A percentile compares a stretch with the other conserved stretches of the same genome.
Conservation (phyloP, 805 yeast genomes). For the Schwanniomyces sp. region DNA sequence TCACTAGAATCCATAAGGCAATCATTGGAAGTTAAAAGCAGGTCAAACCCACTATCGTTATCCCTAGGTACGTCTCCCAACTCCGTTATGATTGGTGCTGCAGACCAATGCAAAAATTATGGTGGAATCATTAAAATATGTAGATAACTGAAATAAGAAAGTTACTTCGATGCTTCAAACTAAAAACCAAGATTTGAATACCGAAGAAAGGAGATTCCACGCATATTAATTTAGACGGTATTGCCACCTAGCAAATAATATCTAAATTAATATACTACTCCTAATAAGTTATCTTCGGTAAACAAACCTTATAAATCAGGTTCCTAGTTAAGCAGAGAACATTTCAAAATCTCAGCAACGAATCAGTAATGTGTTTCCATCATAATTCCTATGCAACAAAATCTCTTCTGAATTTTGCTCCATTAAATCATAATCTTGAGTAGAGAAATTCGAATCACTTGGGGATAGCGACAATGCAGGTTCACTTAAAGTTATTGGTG, state of each 20-base stretch:
- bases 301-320: neutral
- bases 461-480: conserved; percentile 1
- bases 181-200: neutral
- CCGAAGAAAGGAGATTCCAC: conserved; percentile 15
- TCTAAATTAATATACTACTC: conserved; percentile 21
- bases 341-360: conserved; percentile 7
- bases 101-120: conserved; percentile 24
- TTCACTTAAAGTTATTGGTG: conserved; percentile 8
- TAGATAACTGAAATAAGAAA: conserved; percentile 8
- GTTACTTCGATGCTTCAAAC: conserved; percentile 37
- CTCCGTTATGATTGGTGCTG: conserved; percentile 40
- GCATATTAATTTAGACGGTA: conserved; percentile 19
- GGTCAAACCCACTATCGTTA: conserved; percentile 10
- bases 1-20: neutral
- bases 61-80: conserved; percentile 17
- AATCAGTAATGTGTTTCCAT: conserved; percentile 4
- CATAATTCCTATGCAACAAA: conserved; percentile 24
- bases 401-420: conserved; percentile 50
- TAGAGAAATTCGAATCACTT: conserved; percentile 7
- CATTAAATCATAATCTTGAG: conserved; percentile 28
- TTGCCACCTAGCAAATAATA: conserved; percentile 10
- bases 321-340: conserved; percentile 14
- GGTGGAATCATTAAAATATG: conserved; percentile 7
- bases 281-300: conserved; percentile 1
- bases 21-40: conserved; percentile 9